Evolutionary conservation across 2,329 filamentous ascomycete genomes (phyloP).

Genomic region (Monascus ruber): DNA sequence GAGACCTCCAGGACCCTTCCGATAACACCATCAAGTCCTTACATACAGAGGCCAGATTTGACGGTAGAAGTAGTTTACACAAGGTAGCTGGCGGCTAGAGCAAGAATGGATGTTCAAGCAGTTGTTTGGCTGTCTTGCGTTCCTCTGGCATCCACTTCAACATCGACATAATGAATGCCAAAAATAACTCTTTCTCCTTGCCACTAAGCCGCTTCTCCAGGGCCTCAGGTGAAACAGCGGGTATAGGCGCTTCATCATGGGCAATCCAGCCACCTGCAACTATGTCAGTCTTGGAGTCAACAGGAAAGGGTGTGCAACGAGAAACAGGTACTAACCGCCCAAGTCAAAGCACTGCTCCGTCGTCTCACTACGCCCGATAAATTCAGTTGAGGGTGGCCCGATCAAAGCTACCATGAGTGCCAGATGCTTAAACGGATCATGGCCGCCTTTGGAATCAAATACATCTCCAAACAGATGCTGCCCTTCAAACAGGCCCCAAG

Average conservation of each 20-base stretch:
- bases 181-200: constrained; percentile 22
- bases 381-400: constrained; percentile 14
- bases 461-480: constrained; percentile 30
- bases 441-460: constrained; percentile 8
- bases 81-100: not conserved
- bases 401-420: constrained; percentile 16
- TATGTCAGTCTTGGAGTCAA: constrained; percentile 1
- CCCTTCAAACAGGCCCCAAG: constrained; percentile 40
- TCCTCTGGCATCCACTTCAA: constrained; percentile 30
- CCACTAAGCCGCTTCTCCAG: constrained; percentile 12
- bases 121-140: constrained; percentile 22
- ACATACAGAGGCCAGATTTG: too few species aligned
- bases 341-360: constrained; percentile 16
- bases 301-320: not conserved
- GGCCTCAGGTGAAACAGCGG: constrained; percentile 9
- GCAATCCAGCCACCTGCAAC: constrained; percentile 7
- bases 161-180: constrained; percentile 26
- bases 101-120: constrained; percentile 24
- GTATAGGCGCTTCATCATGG: constrained; percentile 10
- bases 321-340: constrained; percentile 7
- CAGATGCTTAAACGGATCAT: constrained; percentile 17
- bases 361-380: constrained; percentile 16
- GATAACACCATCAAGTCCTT: too few species aligned
- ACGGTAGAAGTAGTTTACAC: too few species aligned
- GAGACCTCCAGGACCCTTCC: too few species aligned